phyloP scores from a whole-genome alignment of 768 basidiomycete genomes.

The Suillus hirtellus region DNA sequence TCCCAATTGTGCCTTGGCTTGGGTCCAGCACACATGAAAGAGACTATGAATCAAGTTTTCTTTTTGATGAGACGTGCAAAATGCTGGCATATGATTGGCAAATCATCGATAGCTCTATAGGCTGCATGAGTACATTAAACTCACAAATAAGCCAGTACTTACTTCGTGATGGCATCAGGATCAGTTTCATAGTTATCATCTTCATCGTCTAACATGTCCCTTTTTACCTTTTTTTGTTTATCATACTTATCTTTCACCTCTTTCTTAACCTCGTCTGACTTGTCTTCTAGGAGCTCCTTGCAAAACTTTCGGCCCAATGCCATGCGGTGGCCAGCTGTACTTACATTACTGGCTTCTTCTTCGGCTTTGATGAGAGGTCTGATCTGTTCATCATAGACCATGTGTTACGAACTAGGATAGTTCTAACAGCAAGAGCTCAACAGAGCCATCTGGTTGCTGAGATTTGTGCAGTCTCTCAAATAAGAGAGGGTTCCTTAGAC shows the following conservation, averaged over 20 bases:
- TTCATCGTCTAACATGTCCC: background rate
- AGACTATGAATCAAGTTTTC: background rate
- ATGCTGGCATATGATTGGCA: background rate
- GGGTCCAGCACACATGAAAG: constrained; percentile 12
- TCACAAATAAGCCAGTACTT: background rate
- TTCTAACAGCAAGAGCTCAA: too few species aligned
- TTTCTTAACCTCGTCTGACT: background rate
- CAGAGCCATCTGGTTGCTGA: too few species aligned
- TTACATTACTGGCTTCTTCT: constrained; percentile 2
- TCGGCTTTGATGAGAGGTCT: constrained; percentile 7
- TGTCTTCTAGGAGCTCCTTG: constrained; percentile 9
- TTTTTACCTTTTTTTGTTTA: constrained; percentile 6
- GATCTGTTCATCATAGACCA: constrained; percentile 3
- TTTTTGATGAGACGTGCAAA: background rate
- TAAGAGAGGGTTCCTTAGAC: too few species aligned
- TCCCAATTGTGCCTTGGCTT: constrained; percentile 11
- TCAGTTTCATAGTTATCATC: background rate
- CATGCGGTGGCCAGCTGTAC: background rate
- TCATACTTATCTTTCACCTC: constrained; percentile 5
- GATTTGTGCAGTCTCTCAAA: too few species aligned
- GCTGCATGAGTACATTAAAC: background rate
- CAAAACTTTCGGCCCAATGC: background rate
- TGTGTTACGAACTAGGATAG: too few species aligned
- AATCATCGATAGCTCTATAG: constrained; percentile 7
- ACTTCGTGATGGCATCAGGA: background rate